Conservation (phyloP, 108 stramenopile genomes). For the Cyclotella atomus region DNA sequence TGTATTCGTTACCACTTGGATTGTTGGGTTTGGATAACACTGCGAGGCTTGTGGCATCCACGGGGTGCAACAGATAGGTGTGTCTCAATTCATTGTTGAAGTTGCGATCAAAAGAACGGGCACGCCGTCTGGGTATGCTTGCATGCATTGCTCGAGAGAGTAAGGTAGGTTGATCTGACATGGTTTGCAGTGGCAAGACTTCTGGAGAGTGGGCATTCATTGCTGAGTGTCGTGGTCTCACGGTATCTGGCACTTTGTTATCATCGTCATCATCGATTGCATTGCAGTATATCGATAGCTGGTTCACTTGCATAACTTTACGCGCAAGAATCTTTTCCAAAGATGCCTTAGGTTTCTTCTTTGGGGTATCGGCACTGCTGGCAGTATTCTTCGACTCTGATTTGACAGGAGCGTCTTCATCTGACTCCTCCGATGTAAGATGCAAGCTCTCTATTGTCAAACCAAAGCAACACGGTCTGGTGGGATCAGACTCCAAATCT, state of each 20-base stretch:
- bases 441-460: constrained; percentile 75
- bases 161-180: constrained; percentile 12
- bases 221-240: background rate
- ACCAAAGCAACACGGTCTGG: constrained; percentile 59
- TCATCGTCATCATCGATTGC: constrained; percentile 45
- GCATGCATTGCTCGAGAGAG: constrained; percentile 40
- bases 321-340: constrained; percentile 7
- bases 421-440: constrained; percentile 51
- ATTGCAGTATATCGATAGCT: constrained; percentile 69
- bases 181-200: constrained; percentile 6
- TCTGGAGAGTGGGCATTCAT: constrained; percentile 3
- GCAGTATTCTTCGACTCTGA: background rate
- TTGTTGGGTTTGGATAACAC: constrained; percentile 42
- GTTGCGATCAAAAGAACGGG: constrained; percentile 11
- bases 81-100: constrained; percentile 38
- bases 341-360: background rate
- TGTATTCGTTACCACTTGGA: constrained; percentile 7
- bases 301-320: constrained; percentile 70
- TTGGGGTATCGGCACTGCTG: background rate
- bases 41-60: constrained; percentile 48
- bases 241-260: background rate
- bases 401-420: no score
- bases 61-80: constrained; percentile 57
- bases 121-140: constrained; percentile 53
- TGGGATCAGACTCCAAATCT: constrained; percentile 59